Evolutionary conservation across 2,329 filamentous ascomycete genomes (phyloP).

Genomic region (Cryphonectria japonica): DNA sequence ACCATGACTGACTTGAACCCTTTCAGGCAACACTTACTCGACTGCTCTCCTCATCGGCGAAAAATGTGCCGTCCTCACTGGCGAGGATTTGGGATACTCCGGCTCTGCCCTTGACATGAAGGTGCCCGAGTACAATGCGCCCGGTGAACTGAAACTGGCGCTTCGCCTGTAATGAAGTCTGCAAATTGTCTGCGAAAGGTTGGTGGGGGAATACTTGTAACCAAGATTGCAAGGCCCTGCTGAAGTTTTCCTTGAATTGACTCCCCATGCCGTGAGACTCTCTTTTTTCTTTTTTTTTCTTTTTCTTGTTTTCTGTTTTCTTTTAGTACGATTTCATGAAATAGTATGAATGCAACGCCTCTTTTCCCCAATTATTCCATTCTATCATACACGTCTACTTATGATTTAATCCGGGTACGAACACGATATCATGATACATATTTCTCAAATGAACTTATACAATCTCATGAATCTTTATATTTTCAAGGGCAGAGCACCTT

Average conservation of each 20-base stretch:
- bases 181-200: not conserved
- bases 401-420: not conserved
- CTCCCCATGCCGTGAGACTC: no score
- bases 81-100: slow-evolving; percentile 75
- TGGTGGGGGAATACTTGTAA: not conserved
- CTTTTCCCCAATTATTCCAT: not conserved
- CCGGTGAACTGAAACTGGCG: slow-evolving; percentile 48
- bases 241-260: not conserved
- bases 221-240: not conserved
- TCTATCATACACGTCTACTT: not conserved
- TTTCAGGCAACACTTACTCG: slow-evolving; percentile 47
- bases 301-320: not conserved
- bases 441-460: not conserved
- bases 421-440: not conserved
- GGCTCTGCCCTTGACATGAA: slow-evolving; percentile 78
- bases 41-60: slow-evolving; percentile 77
- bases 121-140: slow-evolving; percentile 66
- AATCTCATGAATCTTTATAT: not conserved
- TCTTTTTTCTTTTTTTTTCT: not conserved
- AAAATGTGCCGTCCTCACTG: slow-evolving; percentile 71
- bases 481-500: not conserved
- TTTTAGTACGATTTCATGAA: not conserved
- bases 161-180: slow-evolving; percentile 44
- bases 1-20: slow-evolving; percentile 25
- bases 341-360: not conserved